phyloP scores from a whole-genome alignment of 768 basidiomycete species.

The Mycena latifolia region DNA sequence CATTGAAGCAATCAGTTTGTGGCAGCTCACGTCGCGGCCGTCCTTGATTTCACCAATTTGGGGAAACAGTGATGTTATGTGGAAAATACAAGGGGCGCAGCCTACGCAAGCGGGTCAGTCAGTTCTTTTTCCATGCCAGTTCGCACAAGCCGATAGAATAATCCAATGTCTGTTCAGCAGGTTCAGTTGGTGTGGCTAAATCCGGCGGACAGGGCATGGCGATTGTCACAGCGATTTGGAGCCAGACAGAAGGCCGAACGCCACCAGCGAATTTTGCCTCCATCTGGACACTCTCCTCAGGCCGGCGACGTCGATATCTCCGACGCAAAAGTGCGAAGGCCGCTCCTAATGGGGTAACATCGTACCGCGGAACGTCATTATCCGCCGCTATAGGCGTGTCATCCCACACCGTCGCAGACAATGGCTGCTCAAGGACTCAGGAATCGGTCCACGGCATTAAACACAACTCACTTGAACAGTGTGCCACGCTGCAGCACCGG shows the following conservation, averaged over 20 bases:
- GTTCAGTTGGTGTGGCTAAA: neutral
- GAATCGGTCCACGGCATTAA: neutral
- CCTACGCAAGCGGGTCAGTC: conserved; percentile 25
- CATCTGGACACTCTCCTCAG: too few species aligned
- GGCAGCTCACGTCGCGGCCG: neutral
- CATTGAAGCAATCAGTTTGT: neutral
- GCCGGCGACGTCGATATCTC: conserved; percentile 17
- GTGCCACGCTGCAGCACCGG: conserved; percentile 11
- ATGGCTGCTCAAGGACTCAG: conserved; percentile 8
- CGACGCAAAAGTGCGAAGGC: conserved; percentile 26
- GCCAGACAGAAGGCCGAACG: conserved; percentile 17
- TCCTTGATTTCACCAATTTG: neutral
- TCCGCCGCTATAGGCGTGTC: neutral
- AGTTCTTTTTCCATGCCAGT: conserved; percentile 44
- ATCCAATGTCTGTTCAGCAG: conserved; percentile 29
- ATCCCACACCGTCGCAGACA: conserved; percentile 24
- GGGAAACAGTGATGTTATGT: neutral
- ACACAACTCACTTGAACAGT: conserved; percentile 23
- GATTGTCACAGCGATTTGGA: conserved; percentile 56
- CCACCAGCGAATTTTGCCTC: conserved; percentile 14
- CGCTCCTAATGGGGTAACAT: neutral
- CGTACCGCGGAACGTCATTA: neutral
- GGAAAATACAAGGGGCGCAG: too few species aligned
- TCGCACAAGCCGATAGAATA: conserved; percentile 52
- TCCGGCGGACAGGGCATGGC: conserved; percentile 56